Base-by-base conservation (phyloP, 2,329 filamentous ascomycete genomes). In the Aureobasidium subglaciale region DNA sequence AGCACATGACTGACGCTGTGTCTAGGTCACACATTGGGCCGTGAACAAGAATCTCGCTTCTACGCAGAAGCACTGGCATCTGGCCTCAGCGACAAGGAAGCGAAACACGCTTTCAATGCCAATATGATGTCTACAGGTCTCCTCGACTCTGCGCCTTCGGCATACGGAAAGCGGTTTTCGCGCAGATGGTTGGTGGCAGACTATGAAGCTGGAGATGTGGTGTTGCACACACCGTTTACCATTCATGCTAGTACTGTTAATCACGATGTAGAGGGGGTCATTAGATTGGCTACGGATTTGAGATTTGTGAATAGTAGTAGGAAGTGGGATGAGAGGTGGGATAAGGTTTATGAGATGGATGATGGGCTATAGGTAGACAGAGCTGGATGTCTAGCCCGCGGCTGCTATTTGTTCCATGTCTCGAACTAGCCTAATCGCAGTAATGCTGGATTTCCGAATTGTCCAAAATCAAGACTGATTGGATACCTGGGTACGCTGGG, bases 181-280 rank as follows among this genome's bases (percentile, higher is more conserved):
- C 64, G 64, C 52, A 61, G 64, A 64, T 83, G 68, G 82, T 70
- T 73, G 67, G 78, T 71, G 65, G 79, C 68, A 60, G 75, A 65
- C 59, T 83, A 81, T 60, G 71, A 84, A 62, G 70, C 82, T 58
- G 71, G 81, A 20, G 67, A 83, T 63, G 71, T 79, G 6, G 75
- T 69, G 2, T 73, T 78, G 48, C 75, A 77, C 61, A 68, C 16
- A 27, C 45, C 55, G 27, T 34, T 24, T 13, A 22, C 18, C 15
- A 48, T 48, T 13, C 54, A 56, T 50, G 54, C 54, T 22, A 37
- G 25, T 11, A 56, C 54, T 7, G 27, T 41, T 2, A 56, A 56
- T 25, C 54, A 56, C 42, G 54, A 56, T 42, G 20, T 15, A 22
- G 11, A 49, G 13, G n/a, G 25, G 10, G 35, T 35, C 10, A 56